Evolutionary conservation across 2,329 filamentous ascomycete species (phyloP).

Genomic region (Pestalotiopsis sp.): DNA sequence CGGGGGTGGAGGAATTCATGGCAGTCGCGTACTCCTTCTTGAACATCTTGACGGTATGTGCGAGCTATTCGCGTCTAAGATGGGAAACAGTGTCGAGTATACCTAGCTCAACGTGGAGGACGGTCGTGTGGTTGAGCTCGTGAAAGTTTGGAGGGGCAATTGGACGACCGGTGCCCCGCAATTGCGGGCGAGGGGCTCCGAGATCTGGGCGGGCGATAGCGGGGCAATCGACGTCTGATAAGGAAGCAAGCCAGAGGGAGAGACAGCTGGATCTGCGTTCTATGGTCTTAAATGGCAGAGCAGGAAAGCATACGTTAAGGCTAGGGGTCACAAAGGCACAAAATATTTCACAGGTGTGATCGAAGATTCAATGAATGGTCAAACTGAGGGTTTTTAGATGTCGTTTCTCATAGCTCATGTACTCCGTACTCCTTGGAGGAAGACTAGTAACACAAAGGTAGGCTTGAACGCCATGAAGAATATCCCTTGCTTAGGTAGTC

Average conservation of each 20-base stretch:
- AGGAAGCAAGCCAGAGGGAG: neutral
- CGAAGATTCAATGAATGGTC: neutral
- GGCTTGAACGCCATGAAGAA: conserved; percentile 4
- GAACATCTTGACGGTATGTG: conserved; percentile 68
- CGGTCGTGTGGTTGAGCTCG: conserved; percentile 22
- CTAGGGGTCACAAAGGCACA: neutral
- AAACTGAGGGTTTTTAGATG: neutral
- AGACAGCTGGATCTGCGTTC: neutral
- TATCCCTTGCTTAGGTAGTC: neutral
- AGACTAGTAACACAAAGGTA: conserved; percentile 11
- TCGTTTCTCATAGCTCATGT: conserved; percentile 16
- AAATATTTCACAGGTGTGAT: neutral
- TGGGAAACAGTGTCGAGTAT: neutral
- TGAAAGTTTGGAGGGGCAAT: conserved; percentile 36
- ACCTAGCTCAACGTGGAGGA: neutral
- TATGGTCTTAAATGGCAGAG: no score
- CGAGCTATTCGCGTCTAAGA: neutral
- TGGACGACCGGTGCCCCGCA: conserved; percentile 22
- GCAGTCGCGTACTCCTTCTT: conserved; percentile 79
- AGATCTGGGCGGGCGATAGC: neutral
- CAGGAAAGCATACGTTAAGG: neutral
- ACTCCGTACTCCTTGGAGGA: neutral
- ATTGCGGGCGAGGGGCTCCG: conserved; percentile 15
- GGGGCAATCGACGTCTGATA: neutral
- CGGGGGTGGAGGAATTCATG: neutral